Evolutionary conservation across 2,329 filamentous ascomycete species (phyloP).

Genomic region (Diaporthe ilicicola): DNA sequence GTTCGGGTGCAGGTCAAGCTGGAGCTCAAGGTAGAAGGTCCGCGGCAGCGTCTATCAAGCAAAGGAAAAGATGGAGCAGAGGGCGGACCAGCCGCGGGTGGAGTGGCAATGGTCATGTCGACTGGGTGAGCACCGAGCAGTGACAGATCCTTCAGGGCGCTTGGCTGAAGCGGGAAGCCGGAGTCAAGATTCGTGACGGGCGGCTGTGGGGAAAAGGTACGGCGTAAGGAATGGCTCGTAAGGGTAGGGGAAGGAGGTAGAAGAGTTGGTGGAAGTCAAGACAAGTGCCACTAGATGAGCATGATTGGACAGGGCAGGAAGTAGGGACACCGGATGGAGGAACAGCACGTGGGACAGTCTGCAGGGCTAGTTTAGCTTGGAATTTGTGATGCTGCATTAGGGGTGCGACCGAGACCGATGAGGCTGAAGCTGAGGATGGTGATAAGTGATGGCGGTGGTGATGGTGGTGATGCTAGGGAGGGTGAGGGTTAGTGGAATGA

Average conservation of each 20-base stretch:
- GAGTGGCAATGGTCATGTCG: not conserved
- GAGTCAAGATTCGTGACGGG: not conserved
- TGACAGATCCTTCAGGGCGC: constrained; percentile 5
- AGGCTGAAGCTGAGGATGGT: not conserved
- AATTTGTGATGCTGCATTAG: constrained; percentile 16
- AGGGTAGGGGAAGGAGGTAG: not conserved
- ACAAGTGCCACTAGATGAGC: not conserved
- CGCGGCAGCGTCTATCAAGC: not conserved
- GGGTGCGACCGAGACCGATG: not conserved
- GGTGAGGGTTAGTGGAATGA: too few relatives aligned
- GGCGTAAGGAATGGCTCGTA: not conserved
- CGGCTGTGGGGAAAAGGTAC: not conserved
- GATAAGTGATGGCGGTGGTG: not conserved
- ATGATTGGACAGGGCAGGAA: not conserved
- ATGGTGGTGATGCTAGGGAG: too few relatives aligned
- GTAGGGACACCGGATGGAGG: not conserved
- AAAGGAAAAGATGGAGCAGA: not conserved
- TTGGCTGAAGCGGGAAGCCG: not conserved
- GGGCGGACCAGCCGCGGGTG: not conserved
- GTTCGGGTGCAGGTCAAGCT: not conserved
- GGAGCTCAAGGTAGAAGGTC: not conserved
- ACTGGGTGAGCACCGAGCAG: not conserved
- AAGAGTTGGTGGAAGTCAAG: not conserved
- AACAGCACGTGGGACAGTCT: not conserved
- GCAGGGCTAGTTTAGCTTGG: not conserved